Conservation (phyloP, 2,329 filamentous ascomycete species). For the Sporothrix globosa region DNA sequence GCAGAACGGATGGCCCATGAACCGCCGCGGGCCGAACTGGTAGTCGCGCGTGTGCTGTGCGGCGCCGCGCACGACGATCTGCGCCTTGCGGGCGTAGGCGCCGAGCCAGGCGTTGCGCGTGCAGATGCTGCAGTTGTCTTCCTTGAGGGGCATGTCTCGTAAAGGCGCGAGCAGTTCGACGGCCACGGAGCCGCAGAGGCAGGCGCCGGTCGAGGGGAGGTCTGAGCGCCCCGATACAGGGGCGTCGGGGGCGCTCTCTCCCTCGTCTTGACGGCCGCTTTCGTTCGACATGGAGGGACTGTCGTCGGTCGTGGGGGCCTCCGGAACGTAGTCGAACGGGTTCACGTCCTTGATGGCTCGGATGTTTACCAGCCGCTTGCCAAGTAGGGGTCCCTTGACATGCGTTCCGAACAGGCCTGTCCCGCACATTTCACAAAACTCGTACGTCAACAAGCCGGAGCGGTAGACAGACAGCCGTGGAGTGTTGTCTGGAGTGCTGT, state of each 20-base stretch:
- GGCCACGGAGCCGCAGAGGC: constrained; percentile 33
- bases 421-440: constrained; percentile 33
- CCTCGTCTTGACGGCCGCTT: too few relatives aligned
- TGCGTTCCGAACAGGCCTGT: constrained; percentile 23
- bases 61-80: constrained; percentile 27
- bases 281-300: background rate
- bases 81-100: constrained; percentile 27
- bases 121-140: constrained; percentile 37
- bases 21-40: constrained; percentile 32
- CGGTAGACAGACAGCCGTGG: background rate
- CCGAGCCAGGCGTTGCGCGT: constrained; percentile 34
- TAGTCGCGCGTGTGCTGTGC: constrained; percentile 31
- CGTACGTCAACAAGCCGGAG: constrained; percentile 12
- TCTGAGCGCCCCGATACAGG: background rate
- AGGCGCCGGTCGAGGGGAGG: constrained; percentile 28
- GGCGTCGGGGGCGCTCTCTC: background rate
- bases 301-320: background rate
- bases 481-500: background rate
- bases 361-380: constrained; percentile 25
- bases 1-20: constrained; percentile 35
- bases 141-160: constrained; percentile 26
- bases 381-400: background rate
- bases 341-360: constrained; percentile 23
- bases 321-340: constrained; percentile 26
- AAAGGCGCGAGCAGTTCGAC: constrained; percentile 30